Evolutionary conservation across 1,139 yeast species (phyloP), one percentile per base, ranked within the genome.

Genomic region (Kodamaea sp.): DNA sequence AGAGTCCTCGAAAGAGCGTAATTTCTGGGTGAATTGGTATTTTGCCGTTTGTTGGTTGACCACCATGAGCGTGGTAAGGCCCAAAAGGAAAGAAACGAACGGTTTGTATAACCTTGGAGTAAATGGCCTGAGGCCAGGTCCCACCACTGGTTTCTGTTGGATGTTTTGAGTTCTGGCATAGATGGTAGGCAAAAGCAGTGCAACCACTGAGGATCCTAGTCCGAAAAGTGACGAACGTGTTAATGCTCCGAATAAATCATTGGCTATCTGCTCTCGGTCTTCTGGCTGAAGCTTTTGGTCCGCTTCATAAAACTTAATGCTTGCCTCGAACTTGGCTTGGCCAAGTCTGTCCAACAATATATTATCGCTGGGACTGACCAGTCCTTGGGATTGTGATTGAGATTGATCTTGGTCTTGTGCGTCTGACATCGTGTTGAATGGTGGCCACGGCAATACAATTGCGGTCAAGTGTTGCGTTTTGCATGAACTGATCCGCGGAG

Each of bases 261-360:
- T 36, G 2, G 69, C 58, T 15, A 70, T 39, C 15, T 53, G 52
- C 1, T 37, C 43, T 26, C 76, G 47, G 37, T 70, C 75, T 4
- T 53, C 46, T 2, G 43, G 44, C 11, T 53, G 50, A 32, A 70
- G 54, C 24, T 51, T 39, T 26, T 57, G 63, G 46, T 70, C 76
- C 1, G 73, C 74, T 41, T 70, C 71, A 43, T 68, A 70, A 44
- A 70, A 70, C 25, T 55, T 47, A 23, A 68, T 61, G 37, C 65
- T 57, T 15, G 69, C 67, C 24, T 64, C 50, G 48, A 67, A 62
- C 43, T 69, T 70, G 10, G 54, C 47, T 1, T 69, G 67, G 7
- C 64, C 53, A 15, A 65, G 53, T 38, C 46, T 53, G 16, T 57
- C 53, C 15, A 53, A 41, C 23, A 63, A 48, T n/a, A n/a, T n/a